These are phyloP conservation scores for Typha latifolia DNA, from an alignment of 176 grass and related monocot genomes.

Conservation along the genomic window DNA sequence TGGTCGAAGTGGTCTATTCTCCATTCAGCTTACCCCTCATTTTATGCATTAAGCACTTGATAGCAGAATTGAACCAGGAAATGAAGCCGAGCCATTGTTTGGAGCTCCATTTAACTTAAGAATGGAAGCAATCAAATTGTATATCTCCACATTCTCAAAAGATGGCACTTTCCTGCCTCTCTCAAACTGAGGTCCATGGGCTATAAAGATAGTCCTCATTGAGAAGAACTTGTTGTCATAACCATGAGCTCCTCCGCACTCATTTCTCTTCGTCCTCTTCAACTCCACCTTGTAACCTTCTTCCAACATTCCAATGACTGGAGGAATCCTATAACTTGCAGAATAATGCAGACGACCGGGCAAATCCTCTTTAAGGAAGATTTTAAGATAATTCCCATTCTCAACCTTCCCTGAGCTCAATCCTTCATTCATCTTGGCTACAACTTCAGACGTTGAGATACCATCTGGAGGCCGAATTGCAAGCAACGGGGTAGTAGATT, in stretches of 20 bases:
- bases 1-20: background rate
- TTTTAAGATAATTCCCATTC: slow-evolving; percentile 54
- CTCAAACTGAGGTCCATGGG: slow-evolving; percentile 68
- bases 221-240: slow-evolving; percentile 90
- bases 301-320: slow-evolving; percentile 52
- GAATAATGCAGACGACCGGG: slow-evolving; percentile 62
- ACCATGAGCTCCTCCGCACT: slow-evolving; percentile 80
- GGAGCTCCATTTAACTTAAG: slow-evolving; percentile 57
- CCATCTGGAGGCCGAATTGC: slow-evolving; percentile 52
- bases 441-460: slow-evolving; percentile 37
- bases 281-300: slow-evolving; percentile 85
- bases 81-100: slow-evolving; percentile 77
- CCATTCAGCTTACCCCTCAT: background rate
- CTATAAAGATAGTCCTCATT: slow-evolving; percentile 80
- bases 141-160: slow-evolving; percentile 85
- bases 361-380: slow-evolving; percentile 83
- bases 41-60: slow-evolving; percentile 27
- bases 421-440: slow-evolving; percentile 85
- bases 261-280: slow-evolving; percentile 24
- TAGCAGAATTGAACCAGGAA: slow-evolving; percentile 57
- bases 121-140: slow-evolving; percentile 72
- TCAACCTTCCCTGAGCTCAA: slow-evolving; percentile 68
- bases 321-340: slow-evolving; percentile 68
- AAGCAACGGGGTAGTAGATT: slow-evolving; percentile 57
- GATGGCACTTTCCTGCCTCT: slow-evolving; percentile 55